Conservation (phyloP, 352 stramenopile species). For the Pythium coloratum region DNA sequence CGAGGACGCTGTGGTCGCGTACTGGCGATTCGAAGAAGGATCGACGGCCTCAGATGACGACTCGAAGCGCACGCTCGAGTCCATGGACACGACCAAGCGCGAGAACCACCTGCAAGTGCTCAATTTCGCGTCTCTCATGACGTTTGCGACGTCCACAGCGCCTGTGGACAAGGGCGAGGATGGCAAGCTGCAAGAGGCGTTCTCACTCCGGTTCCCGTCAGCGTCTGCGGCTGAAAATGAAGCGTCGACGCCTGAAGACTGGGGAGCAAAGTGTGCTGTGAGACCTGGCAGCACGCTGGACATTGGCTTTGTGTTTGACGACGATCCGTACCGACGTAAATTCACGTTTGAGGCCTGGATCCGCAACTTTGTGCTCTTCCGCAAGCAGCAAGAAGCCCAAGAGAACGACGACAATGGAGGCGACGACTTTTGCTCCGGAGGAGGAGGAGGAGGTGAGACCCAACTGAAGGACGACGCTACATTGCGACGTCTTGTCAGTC, state of each 20-base stretch:
- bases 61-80: conserved; percentile 36
- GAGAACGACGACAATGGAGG: conserved; percentile 21
- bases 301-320: conserved; percentile 67
- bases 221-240: conserved; percentile 5
- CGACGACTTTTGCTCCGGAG: background rate
- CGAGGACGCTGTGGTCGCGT: conserved; percentile 80
- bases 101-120: conserved; percentile 72
- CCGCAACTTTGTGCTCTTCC: conserved; percentile 51
- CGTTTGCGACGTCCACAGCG: conserved; percentile 53
- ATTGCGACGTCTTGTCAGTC: conserved; percentile 17
- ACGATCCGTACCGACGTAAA: conserved; percentile 79
- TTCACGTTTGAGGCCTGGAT: conserved; percentile 80
- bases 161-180: conserved; percentile 76
- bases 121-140: conserved; percentile 35
- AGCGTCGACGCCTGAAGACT: conserved; percentile 23
- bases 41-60: conserved; percentile 27
- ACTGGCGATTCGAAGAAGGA: conserved; percentile 88
- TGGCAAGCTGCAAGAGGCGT: conserved; percentile 68
- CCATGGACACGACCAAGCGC: conserved; percentile 78
- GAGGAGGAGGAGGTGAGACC: background rate
- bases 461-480: conserved; percentile 7
- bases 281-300: conserved; percentile 64
- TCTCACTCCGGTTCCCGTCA: conserved; percentile 55
- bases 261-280: conserved; percentile 52
- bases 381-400: conserved; percentile 34